phyloP scores from a whole-genome alignment of 2,329 filamentous ascomycete species.

The Pseudocercospora vitis region DNA sequence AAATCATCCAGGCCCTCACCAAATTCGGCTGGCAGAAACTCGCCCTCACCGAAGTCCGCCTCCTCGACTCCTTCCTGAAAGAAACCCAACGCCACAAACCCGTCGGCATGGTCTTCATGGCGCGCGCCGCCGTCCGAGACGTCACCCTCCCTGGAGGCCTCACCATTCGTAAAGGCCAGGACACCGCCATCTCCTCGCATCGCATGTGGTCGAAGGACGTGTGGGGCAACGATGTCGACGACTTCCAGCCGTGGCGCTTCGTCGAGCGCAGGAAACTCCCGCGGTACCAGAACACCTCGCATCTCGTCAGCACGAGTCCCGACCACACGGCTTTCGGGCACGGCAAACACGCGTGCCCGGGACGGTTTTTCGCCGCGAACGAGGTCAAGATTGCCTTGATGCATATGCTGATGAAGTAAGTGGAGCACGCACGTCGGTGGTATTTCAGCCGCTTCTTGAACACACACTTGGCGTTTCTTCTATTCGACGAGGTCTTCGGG shows the following conservation, averaged over 20 bases:
- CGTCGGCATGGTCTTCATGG: conserved; percentile 25
- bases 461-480: too few species aligned
- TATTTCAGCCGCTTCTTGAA: too few species aligned
- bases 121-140: conserved; percentile 28
- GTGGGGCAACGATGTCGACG: conserved; percentile 25
- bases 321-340: conserved; percentile 34
- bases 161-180: conserved; percentile 28
- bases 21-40: conserved; percentile 35
- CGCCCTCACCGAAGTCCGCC: conserved; percentile 33
- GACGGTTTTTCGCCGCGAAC: conserved; percentile 40
- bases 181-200: conserved; percentile 20
- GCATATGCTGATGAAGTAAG: conserved; percentile 38
- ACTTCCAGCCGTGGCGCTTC: conserved; percentile 31
- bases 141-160: conserved; percentile 33
- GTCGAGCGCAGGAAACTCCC: conserved; percentile 23
- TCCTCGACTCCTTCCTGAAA: conserved; percentile 40
- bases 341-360: conserved; percentile 39
- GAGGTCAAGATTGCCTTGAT: conserved; percentile 39
- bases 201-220: conserved; percentile 19
- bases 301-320: conserved; percentile 23
- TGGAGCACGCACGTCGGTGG: too few species aligned
- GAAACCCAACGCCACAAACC: conserved; percentile 36
- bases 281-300: conserved; percentile 24
- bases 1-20: conserved; percentile 30
- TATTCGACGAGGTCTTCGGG: too few species aligned